phyloP scores from a whole-genome alignment of 768 basidiomycete genomes.

The Phanerochaete sordida region DNA sequence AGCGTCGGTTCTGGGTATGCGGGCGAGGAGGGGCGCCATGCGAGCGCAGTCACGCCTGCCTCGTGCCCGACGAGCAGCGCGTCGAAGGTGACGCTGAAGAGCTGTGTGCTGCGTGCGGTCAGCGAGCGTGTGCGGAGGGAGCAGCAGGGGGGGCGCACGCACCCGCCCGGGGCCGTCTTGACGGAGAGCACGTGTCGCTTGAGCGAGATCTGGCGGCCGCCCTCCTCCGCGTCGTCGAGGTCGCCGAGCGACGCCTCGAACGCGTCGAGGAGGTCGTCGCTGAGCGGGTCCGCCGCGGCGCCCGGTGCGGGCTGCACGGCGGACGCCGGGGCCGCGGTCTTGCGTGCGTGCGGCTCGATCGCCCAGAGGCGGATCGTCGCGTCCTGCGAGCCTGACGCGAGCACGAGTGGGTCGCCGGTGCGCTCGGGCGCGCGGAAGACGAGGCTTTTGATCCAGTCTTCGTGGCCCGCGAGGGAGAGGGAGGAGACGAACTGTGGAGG shows the following conservation, averaged over 20 bases:
- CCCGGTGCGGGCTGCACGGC: too few relatives aligned
- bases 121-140: neutral
- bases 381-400: constrained; percentile 96
- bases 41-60: constrained; percentile 83
- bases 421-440: constrained; percentile 47
- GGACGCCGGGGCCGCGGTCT: constrained; percentile 20
- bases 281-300: constrained; percentile 28
- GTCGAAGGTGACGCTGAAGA: constrained; percentile 85
- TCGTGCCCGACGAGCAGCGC: constrained; percentile 97
- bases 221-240: constrained; percentile 69
- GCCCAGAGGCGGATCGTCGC: constrained; percentile 92
- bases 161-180: constrained; percentile 43
- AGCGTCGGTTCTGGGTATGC: constrained; percentile 40
- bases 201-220: constrained; percentile 82
- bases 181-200: constrained; percentile 80
- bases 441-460: constrained; percentile 92
- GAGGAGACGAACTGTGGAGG: constrained; percentile 53
- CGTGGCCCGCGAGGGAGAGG: constrained; percentile 73
- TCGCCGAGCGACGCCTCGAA: constrained; percentile 83
- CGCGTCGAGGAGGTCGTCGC: constrained; percentile 78
- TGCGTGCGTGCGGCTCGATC: constrained; percentile 49
- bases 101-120: constrained; percentile 32
- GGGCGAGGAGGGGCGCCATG: constrained; percentile 58
- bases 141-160: neutral
- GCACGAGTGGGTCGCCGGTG: constrained; percentile 41